Evolutionary conservation across 352 stramenopile genomes (phyloP), one percentile per base, ranked within the genome.

Genomic region (Globisporangium nagaii): DNA sequence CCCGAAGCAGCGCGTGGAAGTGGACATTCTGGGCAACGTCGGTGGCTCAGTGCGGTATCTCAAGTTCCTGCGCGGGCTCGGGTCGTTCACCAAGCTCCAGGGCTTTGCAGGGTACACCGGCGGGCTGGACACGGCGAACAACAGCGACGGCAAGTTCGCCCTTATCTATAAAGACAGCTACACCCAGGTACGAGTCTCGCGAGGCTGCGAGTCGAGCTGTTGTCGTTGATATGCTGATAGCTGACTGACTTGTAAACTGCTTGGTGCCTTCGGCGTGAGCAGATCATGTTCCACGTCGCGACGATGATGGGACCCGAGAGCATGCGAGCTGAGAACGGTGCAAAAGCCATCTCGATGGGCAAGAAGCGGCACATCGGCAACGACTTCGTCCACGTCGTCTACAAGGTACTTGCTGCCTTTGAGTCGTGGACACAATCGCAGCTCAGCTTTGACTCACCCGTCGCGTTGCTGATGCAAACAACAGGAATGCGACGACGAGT

Each of bases 291-390:
- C 49, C 85, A 95, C 46, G 84, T 93, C 8, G 80, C 84, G 1
- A 95, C 79, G 15, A 88, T 95, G 73, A 95, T 95, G 84, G 62
- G 70, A 12, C 57, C 75, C 0, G 50, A 58, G 34, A 46, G 36
- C 27, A 28, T 19, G 10, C 25, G 22, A n/a, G 9, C 4, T 9
- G 54, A 31, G 24, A 40, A 43, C 28, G 40, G 12, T 8, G 53
- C 53, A 32, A 53, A 27, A 30, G 24, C 48, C 4, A 28, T 57
- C 13, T 45, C 50, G 5, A 87, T 87, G 73, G 80, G 85, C 66
- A 93, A 95, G 60, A 95, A 95, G 57, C 77, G 85, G 4, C 85
- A 94, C 59, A 89, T 95, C 62, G 85, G 85, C 31, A 95, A 95
- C 51, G 85, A 95, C 47, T 94, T 94, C 53, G 84, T 95, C 2